Base-by-base conservation (phyloP, 108 stramenopile genomes). In the Nitzschia palea region DNA sequence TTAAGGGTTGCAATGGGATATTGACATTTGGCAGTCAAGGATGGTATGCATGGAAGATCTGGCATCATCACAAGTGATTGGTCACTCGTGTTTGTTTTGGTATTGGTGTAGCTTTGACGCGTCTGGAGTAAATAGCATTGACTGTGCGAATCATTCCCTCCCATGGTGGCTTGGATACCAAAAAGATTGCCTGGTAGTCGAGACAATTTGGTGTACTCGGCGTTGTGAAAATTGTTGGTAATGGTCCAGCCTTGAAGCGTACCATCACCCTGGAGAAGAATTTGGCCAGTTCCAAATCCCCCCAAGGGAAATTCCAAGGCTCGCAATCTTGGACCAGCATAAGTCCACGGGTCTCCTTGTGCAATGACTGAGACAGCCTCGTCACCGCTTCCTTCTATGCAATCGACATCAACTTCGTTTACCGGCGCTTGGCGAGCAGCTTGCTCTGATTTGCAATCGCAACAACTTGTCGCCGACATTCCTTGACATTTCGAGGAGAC, bases 271-370 rank as follows among this genome's bases (percentile, higher is more conserved):
- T 34, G 47, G 6, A 65, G 22, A 23, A 65, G 10, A 32, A 65
- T 0, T 22, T 65, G 48, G n/a, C 64, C 64, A 4, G 50, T 52
- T 15, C 64, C 64, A 31, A 65, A 52, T 52, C 64, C 64, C 4
- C 64, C 64, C 34, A 65, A 32, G 15, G 64, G 64, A 36, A 65
- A 65, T 1, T 65, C 64, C 31, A 65, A 32, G 10, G 10, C 29
- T 63, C 10, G 44, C 28, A 61, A 20, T 8, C 2, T 10, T 0
- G 37, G 6, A 14, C 25, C 45, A 20, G 0, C n/a, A 25, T 63
- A 63, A 14, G 45, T 63, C 62, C 62, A 63, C 0, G 0, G 48
- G 20, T 63, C 45, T 48, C 12, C 37, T 12, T 40, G n/a, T n/a
- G n/a, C n/a, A n/a, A n/a, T n/a, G n/a, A n/a, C n/a, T n/a, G n/a